phyloP scores from a whole-genome alignment of 129 eudicot genomes.

The Deinandra increscens region DNA sequence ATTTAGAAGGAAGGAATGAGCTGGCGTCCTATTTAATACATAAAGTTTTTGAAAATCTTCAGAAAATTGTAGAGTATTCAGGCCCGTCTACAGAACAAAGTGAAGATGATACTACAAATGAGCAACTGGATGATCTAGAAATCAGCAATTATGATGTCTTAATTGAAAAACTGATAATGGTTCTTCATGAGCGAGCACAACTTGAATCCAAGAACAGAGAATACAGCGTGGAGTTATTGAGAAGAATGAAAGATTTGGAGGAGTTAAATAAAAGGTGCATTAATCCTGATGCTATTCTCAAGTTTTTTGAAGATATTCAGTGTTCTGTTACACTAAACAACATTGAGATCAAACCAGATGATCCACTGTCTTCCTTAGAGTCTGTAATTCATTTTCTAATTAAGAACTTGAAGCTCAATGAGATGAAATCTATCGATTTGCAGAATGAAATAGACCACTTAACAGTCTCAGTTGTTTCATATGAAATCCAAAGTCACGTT shows the following conservation, averaged over 20 bases:
- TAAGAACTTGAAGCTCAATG: conserved; percentile 29
- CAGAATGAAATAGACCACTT: conserved; percentile 57
- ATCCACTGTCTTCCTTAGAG: conserved; percentile 46
- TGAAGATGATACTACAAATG: conserved; percentile 33
- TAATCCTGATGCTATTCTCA: conserved; percentile 39
- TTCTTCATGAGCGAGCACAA: conserved; percentile 47
- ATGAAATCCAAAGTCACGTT: conserved; percentile 53
- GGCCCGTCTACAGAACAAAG: conserved; percentile 37
- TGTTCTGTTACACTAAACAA: conserved; percentile 38
- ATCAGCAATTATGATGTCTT: conserved; percentile 40
- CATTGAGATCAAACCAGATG: conserved; percentile 35
- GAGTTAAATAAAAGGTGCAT: conserved; percentile 46
- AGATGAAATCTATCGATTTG: conserved; percentile 46
- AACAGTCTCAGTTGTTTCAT: conserved; percentile 35
- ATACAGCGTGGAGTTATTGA: conserved; percentile 52
- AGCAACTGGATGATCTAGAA: conserved; percentile 49
- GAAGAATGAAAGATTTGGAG: conserved; percentile 47
- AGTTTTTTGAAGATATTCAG: conserved; percentile 53
- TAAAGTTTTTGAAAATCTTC: conserved; percentile 54
- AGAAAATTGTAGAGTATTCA: conserved; percentile 48
- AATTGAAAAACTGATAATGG: conserved; percentile 41
- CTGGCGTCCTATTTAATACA: conserved; percentile 42
- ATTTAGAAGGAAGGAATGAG: conserved; percentile 48
- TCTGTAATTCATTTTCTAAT: conserved; percentile 51
- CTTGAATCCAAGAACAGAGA: conserved; percentile 49